Evolutionary conservation across 495 filamentous ascomycete species (phyloP).

Genomic region (Daldinia grandis): DNA sequence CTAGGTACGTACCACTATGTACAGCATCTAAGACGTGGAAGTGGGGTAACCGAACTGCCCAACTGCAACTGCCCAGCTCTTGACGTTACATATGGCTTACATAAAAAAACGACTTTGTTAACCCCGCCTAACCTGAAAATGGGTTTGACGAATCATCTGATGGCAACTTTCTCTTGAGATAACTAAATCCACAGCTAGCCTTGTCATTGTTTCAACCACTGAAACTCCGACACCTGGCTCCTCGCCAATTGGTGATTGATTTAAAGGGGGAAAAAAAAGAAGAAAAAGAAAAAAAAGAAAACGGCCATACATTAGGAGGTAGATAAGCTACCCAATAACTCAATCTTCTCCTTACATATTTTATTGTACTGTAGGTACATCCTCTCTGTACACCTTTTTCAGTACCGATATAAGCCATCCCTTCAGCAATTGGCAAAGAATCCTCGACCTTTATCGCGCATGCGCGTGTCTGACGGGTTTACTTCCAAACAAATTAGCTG

Average conservation of each 20-base stretch:
- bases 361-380: not conserved
- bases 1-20: not conserved
- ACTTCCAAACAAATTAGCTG: conserved; percentile 16
- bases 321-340: conserved; percentile 12
- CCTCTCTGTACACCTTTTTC: conserved; percentile 8
- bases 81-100: not conserved
- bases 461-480: conserved; percentile 5
- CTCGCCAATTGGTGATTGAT: conserved; percentile 29
- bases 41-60: not conserved
- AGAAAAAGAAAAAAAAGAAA: conserved; percentile 7
- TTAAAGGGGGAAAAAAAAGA: not conserved
- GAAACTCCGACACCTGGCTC: conserved; percentile 27
- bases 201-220: conserved; percentile 16
- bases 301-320: no score
- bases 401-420: conserved; percentile 16
- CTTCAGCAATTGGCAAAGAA: conserved; percentile 13
- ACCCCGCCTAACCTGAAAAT: not conserved
- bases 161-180: not conserved
- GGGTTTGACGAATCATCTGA: no score
- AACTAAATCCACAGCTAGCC: conserved; percentile 17
- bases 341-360: not conserved
- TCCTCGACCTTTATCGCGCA: conserved; percentile 33
- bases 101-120: not conserved
- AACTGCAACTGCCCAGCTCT: not conserved
- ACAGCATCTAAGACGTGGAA: not conserved